Percentiles rank a stretch among this genome's conserved stretches.
Conservation (phyloP, 2,329 filamentous ascomycete species). For the Nectriaceae sp. region DNA sequence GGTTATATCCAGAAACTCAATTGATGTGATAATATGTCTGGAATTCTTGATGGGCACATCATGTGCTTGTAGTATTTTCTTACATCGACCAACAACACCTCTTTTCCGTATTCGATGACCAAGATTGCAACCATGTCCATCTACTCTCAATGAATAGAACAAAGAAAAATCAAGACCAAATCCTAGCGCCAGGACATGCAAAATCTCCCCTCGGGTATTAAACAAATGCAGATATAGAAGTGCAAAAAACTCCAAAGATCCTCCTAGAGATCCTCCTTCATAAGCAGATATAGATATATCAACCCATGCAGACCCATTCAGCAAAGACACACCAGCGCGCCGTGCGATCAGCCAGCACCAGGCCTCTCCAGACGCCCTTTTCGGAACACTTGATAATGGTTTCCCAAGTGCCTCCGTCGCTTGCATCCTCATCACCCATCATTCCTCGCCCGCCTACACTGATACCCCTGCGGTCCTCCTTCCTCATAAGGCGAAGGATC, state of each 20-base stretch:
- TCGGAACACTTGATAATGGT: conserved; percentile 90
- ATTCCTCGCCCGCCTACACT: conserved; percentile 46
- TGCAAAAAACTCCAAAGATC: conserved; percentile 19
- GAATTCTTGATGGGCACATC: no score
- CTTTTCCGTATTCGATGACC: background rate
- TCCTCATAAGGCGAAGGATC: conserved; percentile 84
- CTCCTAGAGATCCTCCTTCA: background rate
- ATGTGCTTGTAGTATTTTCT: no score
- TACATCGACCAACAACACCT: background rate
- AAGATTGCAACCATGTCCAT: background rate
- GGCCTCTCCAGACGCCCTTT: conserved; percentile 75
- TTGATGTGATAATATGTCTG: no score
- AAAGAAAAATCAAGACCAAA: conserved; percentile 1
- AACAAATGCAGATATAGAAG: conserved; percentile 18
- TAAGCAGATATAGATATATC: conserved; percentile 3
- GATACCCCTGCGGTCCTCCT: conserved; percentile 66
- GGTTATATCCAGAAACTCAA: no score
- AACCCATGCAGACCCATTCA: conserved; percentile 70
- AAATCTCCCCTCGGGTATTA: conserved; percentile 25
- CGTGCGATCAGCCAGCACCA: conserved; percentile 81
- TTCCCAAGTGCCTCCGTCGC: conserved; percentile 79
- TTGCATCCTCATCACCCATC: conserved; percentile 55
- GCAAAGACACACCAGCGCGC: conserved; percentile 92
- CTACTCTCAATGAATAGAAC: background rate
- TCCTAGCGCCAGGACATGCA: conserved; percentile 28